Evolutionary conservation across 768 basidiomycete species (phyloP).

Genomic region (Phaffia tasmanica): DNA sequence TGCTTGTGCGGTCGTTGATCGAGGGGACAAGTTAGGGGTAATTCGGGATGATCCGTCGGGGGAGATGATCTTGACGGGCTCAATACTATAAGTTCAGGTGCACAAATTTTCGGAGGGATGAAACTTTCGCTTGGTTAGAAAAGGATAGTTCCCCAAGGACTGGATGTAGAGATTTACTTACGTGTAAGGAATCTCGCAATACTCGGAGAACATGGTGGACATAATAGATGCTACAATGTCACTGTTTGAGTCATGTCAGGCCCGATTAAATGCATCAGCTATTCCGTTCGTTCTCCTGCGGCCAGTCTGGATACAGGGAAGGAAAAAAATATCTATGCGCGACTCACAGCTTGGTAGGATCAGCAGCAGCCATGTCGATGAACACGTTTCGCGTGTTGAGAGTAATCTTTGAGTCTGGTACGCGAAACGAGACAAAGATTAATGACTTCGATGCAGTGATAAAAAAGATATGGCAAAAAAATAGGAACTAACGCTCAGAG

Average conservation of each 20-base stretch:
- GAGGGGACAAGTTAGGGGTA: slow-evolving; percentile 68
- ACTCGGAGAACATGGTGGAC: slow-evolving; percentile 95
- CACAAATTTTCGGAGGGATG: not conserved
- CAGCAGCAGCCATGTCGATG: slow-evolving; percentile 93
- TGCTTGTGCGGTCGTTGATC: slow-evolving; percentile 59
- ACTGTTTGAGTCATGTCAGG: slow-evolving; percentile 24
- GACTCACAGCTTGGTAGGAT: slow-evolving; percentile 70
- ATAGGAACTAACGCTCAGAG: slow-evolving; percentile 50
- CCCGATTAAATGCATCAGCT: not conserved
- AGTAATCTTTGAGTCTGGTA: slow-evolving; percentile 74
- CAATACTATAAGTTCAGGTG: slow-evolving; percentile 50
- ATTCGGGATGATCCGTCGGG: slow-evolving; percentile 65
- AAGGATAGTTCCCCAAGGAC: too few species aligned
- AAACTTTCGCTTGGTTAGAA: not conserved
- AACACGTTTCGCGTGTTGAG: slow-evolving; percentile 87
- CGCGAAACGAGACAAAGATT: not conserved
- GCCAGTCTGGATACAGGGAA: too few species aligned
- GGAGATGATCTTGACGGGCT: slow-evolving; percentile 75
- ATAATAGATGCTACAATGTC: slow-evolving; percentile 92
- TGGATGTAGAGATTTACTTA: slow-evolving; percentile 41
- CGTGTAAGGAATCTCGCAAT: slow-evolving; percentile 85
- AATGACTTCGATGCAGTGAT: not conserved
- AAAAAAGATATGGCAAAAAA: not conserved
- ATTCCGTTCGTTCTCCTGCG: not conserved
- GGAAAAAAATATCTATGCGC: not conserved